Evolutionary conservation across 306 rosid genomes (phyloP), one percentile per base, ranked within the genome.

Genomic region (Castanea sativa): DNA sequence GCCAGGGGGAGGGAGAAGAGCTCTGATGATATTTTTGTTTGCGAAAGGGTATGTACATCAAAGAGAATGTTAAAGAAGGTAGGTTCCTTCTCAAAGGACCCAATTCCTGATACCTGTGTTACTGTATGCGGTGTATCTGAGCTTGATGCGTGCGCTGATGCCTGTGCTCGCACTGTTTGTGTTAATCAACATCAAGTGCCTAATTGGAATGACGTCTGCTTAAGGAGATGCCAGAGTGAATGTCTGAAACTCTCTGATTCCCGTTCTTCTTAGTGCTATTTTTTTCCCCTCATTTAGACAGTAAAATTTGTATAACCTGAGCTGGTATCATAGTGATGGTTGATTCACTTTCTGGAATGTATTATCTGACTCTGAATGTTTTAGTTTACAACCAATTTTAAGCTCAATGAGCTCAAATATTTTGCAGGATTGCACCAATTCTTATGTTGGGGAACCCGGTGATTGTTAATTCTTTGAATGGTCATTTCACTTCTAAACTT

Each of bases 161-260:
- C 99, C 0, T 94, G 99, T 60, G 92, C 92, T 2, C 99, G 97
- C 76, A 91, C 97, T 16, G 99, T 94, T 21, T 94, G 97, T 35
- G 97, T 92, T 55, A 92, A 91, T 87, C 99, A 92, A 67, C 99
- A 92, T 80, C 99, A 91, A 84, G 97, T 92, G 0, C 99, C 97
- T 6, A 92, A 90, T 57, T 94, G 97, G 99, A 92, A 92, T 59
- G 99, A 92, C 70, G 78, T 86, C 74, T 94, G 99, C 85, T 97
- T 92, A 58, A 78, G 89, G 82, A 91, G 95, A 81, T 94, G 99
- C 86, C 99, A 92, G 95, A 90, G 94, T 80, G 99, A 94, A 83
- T 94, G 97, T 73, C 88, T 94, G 45, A 92, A 88, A 80, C 95
- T 94, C 55, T 90, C 99, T 5, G 75, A 85, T 53, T 87, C 94